These are phyloP conservation scores for Sisymbrium altissimum DNA, from an alignment of 345 rosid genomes.

Conservation along the genomic window DNA sequence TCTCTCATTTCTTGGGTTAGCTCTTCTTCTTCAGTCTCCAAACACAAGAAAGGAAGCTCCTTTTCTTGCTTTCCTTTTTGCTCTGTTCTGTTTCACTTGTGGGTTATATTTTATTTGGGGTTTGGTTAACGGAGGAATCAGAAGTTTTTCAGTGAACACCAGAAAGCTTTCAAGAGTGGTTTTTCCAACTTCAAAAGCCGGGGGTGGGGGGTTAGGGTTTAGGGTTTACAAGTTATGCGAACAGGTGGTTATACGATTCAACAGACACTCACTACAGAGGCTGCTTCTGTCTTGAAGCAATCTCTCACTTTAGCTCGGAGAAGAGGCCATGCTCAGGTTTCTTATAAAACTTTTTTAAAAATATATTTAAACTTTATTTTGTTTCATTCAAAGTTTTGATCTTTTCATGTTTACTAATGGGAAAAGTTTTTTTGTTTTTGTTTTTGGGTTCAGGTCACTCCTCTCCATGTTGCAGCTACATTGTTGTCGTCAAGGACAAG, in stretches of 20 bases:
- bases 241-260: constrained; percentile 88
- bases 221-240: constrained; percentile 84
- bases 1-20: background rate
- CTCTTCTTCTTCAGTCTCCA: constrained; percentile 30
- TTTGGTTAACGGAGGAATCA: constrained; percentile 19
- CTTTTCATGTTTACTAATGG: background rate
- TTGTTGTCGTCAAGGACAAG: constrained; percentile 54
- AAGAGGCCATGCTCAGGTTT: constrained; percentile 93
- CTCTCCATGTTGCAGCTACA: constrained; percentile 82
- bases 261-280: constrained; percentile 97
- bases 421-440: background rate
- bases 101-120: constrained; percentile 7
- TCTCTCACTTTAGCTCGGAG: constrained; percentile 85
- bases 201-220: constrained; percentile 57
- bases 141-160: background rate
- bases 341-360: background rate
- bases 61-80: background rate
- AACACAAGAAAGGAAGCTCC: constrained; percentile 29
- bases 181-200: constrained; percentile 10
- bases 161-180: constrained; percentile 20
- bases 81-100: constrained; percentile 13
- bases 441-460: constrained; percentile 49
- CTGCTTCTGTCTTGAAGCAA: constrained; percentile 96
- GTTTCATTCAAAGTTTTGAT: background rate
- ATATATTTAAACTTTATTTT: background rate